Evolutionary conservation across 2,329 filamentous ascomycete genomes (phyloP).

Genomic region (Ascochyta lentis): DNA sequence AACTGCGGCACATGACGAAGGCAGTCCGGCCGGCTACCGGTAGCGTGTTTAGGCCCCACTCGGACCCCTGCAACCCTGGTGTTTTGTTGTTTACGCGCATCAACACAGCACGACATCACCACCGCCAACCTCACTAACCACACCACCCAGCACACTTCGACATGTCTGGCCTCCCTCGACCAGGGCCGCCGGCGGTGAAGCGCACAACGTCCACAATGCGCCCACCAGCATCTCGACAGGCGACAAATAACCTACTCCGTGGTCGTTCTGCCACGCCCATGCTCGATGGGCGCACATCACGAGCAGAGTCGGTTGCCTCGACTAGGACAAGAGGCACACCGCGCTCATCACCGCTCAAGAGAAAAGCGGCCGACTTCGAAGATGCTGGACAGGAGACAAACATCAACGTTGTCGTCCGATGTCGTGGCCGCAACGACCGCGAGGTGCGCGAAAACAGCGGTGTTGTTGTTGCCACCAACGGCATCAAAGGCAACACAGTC

Average conservation of each 20-base stretch:
- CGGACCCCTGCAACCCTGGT: constrained; percentile 14
- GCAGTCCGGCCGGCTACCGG: background rate
- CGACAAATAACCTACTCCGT: constrained; percentile 53
- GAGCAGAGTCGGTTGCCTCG: constrained; percentile 72
- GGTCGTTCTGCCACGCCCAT: constrained; percentile 59
- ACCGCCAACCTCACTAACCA: constrained; percentile 15
- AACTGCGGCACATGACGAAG: constrained; percentile 8
- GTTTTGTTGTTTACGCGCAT: constrained; percentile 22
- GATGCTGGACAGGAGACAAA: constrained; percentile 83
- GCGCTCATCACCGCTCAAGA: constrained; percentile 67
- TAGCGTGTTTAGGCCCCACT: constrained; percentile 12
- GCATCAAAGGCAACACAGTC: constrained; percentile 83
- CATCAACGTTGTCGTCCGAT: constrained; percentile 96
- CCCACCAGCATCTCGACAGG: constrained; percentile 59
- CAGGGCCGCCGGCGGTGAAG: constrained; percentile 56
- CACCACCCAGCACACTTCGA: constrained; percentile 20
- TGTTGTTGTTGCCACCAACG: constrained; percentile 86
- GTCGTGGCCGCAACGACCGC: constrained; percentile 88
- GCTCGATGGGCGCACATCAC: constrained; percentile 66
- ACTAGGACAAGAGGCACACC: constrained; percentile 46
- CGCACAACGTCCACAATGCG: constrained; percentile 59
- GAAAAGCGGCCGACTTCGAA: constrained; percentile 87
- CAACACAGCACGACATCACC: constrained; percentile 25
- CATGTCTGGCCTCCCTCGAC: constrained; percentile 64
- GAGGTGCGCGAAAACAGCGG: constrained; percentile 95